Evolutionary conservation across 192 early-diverging fungal species (phyloP).

Genomic region (Rhizophagus prolifer): DNA sequence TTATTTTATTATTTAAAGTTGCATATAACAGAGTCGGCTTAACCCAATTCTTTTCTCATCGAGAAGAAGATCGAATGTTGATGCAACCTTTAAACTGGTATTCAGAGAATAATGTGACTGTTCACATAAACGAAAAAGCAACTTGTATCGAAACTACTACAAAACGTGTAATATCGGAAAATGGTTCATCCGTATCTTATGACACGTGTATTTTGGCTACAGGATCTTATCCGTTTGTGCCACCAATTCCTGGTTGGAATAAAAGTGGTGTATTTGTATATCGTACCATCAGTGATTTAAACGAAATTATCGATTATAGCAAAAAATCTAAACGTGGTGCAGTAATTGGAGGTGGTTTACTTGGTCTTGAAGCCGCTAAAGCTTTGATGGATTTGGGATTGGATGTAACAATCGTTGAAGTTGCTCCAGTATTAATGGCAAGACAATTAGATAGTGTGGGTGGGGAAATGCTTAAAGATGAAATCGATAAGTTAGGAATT

Average conservation of each 20-base stretch:
- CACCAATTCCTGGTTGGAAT: slow-evolving; percentile 47
- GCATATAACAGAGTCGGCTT: slow-evolving; percentile 70
- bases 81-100: slow-evolving; percentile 56
- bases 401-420: slow-evolving; percentile 53
- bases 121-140: slow-evolving; percentile 45
- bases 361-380: slow-evolving; percentile 70
- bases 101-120: slow-evolving; percentile 42
- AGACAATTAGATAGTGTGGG: slow-evolving; percentile 62
- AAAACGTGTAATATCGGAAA: slow-evolving; percentile 37
- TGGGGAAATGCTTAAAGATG: slow-evolving; percentile 45
- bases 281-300: slow-evolving; percentile 62
- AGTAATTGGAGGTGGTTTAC: slow-evolving; percentile 65
- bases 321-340: slow-evolving; percentile 45
- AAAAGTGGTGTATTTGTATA: slow-evolving; percentile 62
- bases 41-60: slow-evolving; percentile 63
- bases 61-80: slow-evolving; percentile 40
- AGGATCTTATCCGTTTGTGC: slow-evolving; percentile 57
- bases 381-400: slow-evolving; percentile 55
- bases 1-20: slow-evolving; percentile 24
- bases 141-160: slow-evolving; percentile 38
- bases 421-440: slow-evolving; percentile 46
- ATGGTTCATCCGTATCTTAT: slow-evolving; percentile 40
- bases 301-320: slow-evolving; percentile 50
- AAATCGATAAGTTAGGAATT: slow-evolving; percentile 56
- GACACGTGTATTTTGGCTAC: slow-evolving; percentile 62